Evolutionary conservation across 176 grass and related monocot species (phyloP), one percentile per base, ranked within the genome.

Genomic region (Elaeis guineensis): DNA sequence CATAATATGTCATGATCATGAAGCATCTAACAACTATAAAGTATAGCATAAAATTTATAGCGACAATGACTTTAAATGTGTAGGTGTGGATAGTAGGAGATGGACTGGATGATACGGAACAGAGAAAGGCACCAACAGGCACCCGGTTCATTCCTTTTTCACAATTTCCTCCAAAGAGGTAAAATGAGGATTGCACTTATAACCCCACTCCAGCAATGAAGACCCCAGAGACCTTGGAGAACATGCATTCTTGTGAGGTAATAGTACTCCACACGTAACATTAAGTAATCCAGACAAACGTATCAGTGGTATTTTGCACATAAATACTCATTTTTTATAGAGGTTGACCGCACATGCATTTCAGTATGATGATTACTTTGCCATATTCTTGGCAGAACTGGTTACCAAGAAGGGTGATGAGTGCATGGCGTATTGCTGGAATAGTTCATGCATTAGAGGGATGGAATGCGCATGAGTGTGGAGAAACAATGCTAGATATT

Each of bases 401-500:
- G 92, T 49, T 97, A 28, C 92, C 87, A 3, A 91, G 92, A 73
- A 87, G 75, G 76, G 84, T 97, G 6, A 97, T 97, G 87, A 97
- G 87, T 55, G 87, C 92, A 51, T 88, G 80, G 78, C 83, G 83
- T 14, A 59, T 91, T 54, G 78, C 84, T 5, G 87, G 87, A 61
- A 85, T 97, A 25, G 70, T 97, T 19, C 92, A 97, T 60, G 84
- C 84, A 2, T 72, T 97, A 59, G 87, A 97, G 51, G 78, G 72
- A 20, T 88, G 72, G 86, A 53, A 25, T 19, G 75, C 71, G 20
- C 65, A 97, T 2, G 92, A 97, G 70, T 91, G 87, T 16, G 92
- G 87, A 39, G 76, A 85, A n/a, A 63, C 15, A 2, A 66, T 88
- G 62, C 71, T 87, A 7, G 76, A 88, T 69, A 75, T 91, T 54